These are phyloP conservation scores for Ceratobasidium sp. DNA, from an alignment of 1,284 basidiomycete genomes.

Conservation along the genomic window DNA sequence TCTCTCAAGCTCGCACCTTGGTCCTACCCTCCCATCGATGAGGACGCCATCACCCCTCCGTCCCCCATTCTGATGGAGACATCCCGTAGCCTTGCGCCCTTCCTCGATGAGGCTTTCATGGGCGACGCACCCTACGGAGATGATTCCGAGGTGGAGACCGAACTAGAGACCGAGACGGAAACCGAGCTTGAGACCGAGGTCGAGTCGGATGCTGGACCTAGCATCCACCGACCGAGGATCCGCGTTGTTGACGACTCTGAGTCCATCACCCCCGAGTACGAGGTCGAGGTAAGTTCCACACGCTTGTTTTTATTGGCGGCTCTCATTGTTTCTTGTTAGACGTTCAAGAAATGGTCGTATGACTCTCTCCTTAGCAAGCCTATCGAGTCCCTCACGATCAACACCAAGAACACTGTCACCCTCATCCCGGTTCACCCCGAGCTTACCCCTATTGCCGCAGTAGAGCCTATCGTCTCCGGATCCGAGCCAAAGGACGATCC, in stretches of 20 bases:
- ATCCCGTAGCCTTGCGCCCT: background rate
- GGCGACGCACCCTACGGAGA: background rate
- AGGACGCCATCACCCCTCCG: conserved; percentile 31
- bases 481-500: background rate
- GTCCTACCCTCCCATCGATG: conserved; percentile 36
- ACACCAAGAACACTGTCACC: conserved; percentile 3
- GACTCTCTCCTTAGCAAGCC: background rate
- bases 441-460: conserved; percentile 25
- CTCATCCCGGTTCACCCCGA: conserved; percentile 28
- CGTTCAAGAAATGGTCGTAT: conserved; percentile 27
- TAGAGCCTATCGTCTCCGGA: conserved; percentile 2
- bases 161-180: conserved; percentile 30
- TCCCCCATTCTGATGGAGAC: conserved; percentile 24
- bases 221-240: conserved; percentile 15
- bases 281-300: conserved; percentile 18
- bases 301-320: background rate
- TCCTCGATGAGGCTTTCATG: background rate
- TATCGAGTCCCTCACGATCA: conserved; percentile 23
- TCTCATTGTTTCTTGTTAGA: conserved; percentile 2
- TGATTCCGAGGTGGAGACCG: conserved; percentile 35
- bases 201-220: conserved; percentile 33
- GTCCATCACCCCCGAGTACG: conserved; percentile 31
- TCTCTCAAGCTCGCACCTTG: conserved; percentile 37
- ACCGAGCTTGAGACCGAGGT: conserved; percentile 37
- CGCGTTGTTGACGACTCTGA: conserved; percentile 35